Evolutionary conservation across 371 early-diverging fungal genomes (phyloP), one percentile per base, ranked within the genome.

Genomic region (Parasitella parasitica): DNA sequence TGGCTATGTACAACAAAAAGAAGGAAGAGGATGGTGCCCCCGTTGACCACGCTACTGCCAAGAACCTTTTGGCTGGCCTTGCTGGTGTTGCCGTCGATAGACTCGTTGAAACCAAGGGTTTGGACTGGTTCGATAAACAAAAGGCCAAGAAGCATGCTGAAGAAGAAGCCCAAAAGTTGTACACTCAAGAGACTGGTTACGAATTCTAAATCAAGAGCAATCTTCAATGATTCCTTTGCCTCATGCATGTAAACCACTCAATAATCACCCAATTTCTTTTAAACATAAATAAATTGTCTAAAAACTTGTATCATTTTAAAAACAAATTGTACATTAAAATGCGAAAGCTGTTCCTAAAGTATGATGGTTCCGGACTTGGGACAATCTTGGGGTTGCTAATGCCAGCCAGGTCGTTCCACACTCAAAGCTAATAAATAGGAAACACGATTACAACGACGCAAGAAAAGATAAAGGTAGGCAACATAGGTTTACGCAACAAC

Each of bases 121-220:
- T 80, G 50, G 78, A 82, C 53, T 70, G 55, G 52, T 2, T 78
- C n/a, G 82, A 82, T 56, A 58, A 59, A 11, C 56, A 69, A 43
- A 76, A 69, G 67, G 80, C 80, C 39, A 77, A 80, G 73, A 70
- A 59, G 16, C 61, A 80, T 22, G 82, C 82, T 37, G 63, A 76
- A 63, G 63, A 71, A 52, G 69, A 76, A 39, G 78, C 80, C n/a
- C 63, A 76, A 43, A 64, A 64, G 39, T 59, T 76, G 57, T 82
- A 77, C 53, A 43, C 63, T 37, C 65, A 69, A 60, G 54, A 63
- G 48, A 67, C 62, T 39, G 71, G 67, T 57, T 66, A 61, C 54
- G 3, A 61, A 13, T 69, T 65, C 61, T 69, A 50, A 50, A 30
- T 46, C 24, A 24, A 20, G 20, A 32, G 32, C 6, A 8, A 32